Percentiles rank a stretch among this genome's conserved stretches.
These are phyloP conservation scores for Guillardia theta DNA, from an alignment of 78 protist species.

Conservation along the genomic window DNA sequence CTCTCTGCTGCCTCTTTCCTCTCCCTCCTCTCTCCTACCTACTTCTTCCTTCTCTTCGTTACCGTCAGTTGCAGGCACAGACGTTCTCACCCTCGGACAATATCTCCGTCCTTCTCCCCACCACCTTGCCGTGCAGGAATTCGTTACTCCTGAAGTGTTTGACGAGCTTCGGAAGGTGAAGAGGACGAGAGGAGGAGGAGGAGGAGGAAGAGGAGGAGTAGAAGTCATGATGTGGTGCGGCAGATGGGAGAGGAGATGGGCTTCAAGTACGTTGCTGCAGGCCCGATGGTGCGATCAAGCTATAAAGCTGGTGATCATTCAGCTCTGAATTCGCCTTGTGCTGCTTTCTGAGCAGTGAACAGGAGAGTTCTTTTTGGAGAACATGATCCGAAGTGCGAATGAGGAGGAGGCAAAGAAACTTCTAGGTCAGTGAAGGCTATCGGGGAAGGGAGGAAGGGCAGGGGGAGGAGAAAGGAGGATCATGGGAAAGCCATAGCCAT, in stretches of 20 bases:
- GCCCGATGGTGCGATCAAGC: slow-evolving; percentile 51
- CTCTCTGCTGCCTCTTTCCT: neutral
- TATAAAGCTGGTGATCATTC: neutral
- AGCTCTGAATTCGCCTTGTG: neutral
- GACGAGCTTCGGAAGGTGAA: neutral
- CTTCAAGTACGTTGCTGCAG: slow-evolving; percentile 45
- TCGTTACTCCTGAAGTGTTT: slow-evolving; percentile 39
- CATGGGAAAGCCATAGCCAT: no score
- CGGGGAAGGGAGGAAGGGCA: no score
- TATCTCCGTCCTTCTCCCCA: slow-evolving; percentile 44
- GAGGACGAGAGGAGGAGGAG: neutral
- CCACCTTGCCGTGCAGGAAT: slow-evolving; percentile 46
- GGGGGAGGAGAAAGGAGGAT: no score
- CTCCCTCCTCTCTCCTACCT: neutral
- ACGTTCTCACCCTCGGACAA: slow-evolving; percentile 58
- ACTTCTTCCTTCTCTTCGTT: no score
- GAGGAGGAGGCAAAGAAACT: neutral
- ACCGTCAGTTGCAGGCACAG: no score
- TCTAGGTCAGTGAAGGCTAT: no score
- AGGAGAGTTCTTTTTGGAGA: slow-evolving; percentile 4
- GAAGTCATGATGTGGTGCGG: no score
- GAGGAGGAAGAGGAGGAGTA: neutral
- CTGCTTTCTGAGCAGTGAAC: neutral
- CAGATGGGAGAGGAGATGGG: slow-evolving; percentile 40
- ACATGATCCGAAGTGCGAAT: neutral